These are phyloP conservation scores for Labyrinthula sp. DNA, from an alignment of 352 stramenopile genomes.

Conservation along the genomic window DNA sequence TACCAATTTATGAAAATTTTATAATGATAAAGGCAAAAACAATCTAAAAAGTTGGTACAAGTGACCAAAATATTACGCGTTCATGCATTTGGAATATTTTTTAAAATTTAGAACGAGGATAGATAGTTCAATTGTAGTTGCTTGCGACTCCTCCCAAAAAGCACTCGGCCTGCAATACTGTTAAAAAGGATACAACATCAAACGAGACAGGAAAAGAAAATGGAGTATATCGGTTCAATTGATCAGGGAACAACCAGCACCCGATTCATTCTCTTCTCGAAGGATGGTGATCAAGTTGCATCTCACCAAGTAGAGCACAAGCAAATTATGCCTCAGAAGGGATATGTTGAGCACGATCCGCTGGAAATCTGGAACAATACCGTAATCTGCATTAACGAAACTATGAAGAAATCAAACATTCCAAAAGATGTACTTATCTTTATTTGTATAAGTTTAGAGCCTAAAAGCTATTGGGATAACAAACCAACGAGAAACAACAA, in stretches of 20 bases:
- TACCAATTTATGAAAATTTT: no score
- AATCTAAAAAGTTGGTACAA: no score
- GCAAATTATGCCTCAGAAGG: conserved; percentile 77
- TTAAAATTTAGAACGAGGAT: no score
- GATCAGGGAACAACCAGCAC: conserved; percentile 42
- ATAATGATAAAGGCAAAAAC: no score
- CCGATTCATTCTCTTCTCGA: conserved; percentile 81
- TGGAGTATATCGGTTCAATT: conserved; percentile 29
- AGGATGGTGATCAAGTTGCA: conserved; percentile 57
- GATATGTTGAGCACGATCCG: conserved; percentile 90
- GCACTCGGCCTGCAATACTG: no score
- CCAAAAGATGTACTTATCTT: no score
- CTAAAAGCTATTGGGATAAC: conserved; percentile 85
- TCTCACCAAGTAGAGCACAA: conserved; percentile 81
- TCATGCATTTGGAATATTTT: no score
- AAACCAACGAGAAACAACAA: conserved; percentile 92
- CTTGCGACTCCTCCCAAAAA: no score
- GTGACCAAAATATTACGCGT: no score
- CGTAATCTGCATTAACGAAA: conserved; percentile 46
- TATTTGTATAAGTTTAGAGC: no score
- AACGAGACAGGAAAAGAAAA: conserved; percentile 2
- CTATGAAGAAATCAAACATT: conserved; percentile 48
- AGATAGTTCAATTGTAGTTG: no score
- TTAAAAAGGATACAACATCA: no score
- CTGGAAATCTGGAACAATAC: conserved; percentile 74